Conservation (phyloP, 2,329 filamentous ascomycete species). For the Aureobasidium leucospermi region DNA sequence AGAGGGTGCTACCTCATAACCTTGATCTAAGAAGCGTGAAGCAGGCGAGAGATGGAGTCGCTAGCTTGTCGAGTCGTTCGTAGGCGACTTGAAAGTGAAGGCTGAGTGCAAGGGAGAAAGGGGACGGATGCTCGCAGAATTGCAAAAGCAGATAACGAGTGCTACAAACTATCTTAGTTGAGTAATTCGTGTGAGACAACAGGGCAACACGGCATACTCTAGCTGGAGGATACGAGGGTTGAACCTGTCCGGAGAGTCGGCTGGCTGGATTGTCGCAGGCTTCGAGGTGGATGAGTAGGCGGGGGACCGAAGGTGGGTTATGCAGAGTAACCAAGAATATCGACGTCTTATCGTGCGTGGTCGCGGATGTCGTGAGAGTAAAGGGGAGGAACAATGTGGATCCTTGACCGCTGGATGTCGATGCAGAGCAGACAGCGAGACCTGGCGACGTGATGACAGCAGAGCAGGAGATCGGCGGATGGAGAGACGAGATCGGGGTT, state of each 20-base stretch:
- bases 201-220: conserved; percentile 2
- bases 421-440: background rate
- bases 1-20: conserved; percentile 6
- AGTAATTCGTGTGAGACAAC: background rate
- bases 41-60: background rate
- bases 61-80: background rate
- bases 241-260: background rate
- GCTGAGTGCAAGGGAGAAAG: background rate
- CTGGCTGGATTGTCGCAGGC: background rate
- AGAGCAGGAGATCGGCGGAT: conserved; percentile 2
- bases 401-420: background rate
- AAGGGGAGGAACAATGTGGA: background rate
- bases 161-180: background rate
- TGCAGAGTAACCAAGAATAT: conserved; percentile 9
- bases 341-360: background rate
- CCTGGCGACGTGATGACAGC: background rate
- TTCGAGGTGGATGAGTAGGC: background rate
- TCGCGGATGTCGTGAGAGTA: background rate
- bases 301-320: background rate
- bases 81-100: background rate
- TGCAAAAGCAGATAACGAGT: background rate
- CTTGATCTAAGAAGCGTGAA: background rate
- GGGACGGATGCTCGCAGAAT: background rate
- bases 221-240: background rate
- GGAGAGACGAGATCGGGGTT: conserved; percentile 9